A percentile compares a stretch with the other conserved stretches of the same genome.
Evolutionary conservation across 169 alveolate genomes (phyloP).

Genomic region (Plasmodium knowlesi): DNA sequence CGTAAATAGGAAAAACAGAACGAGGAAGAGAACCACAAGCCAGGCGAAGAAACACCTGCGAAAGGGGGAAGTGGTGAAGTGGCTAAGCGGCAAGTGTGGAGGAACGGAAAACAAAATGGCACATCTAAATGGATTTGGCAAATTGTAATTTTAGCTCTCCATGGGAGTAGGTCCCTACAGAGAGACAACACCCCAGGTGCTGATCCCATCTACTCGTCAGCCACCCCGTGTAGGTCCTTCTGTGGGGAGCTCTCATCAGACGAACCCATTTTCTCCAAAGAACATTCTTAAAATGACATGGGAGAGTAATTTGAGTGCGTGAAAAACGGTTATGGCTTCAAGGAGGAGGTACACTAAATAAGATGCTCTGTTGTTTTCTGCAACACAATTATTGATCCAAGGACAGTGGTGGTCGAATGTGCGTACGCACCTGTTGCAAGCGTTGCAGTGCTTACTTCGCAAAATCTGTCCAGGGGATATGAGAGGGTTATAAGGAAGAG

Average conservation of each 20-base stretch:
- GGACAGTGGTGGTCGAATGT: conserved; percentile 65
- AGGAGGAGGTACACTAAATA: conserved; percentile 24
- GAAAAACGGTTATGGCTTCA: conserved; percentile 20
- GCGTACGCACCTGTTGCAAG: conserved; percentile 23
- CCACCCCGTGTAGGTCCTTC: background rate
- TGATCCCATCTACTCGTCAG: background rate
- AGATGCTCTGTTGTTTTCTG: conserved; percentile 31
- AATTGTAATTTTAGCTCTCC: background rate
- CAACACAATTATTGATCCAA: conserved; percentile 66
- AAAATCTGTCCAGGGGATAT: background rate
- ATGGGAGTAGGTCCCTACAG: background rate
- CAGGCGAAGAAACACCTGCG: conserved; percentile 1
- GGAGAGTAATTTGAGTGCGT: background rate
- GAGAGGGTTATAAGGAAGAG: background rate
- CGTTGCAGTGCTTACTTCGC: conserved; percentile 37
- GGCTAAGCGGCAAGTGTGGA: background rate
- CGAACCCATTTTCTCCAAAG: conserved; percentile 25
- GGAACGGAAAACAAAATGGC: background rate
- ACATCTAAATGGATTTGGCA: background rate
- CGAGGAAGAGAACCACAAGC: background rate
- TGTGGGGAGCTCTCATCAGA: too few relatives aligned
- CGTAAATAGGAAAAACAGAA: background rate
- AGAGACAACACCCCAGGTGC: background rate
- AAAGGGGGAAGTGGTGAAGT: background rate
- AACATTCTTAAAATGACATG: background rate